phyloP scores from a whole-genome alignment of 106 monocot genomes.

The Xerophyta viscosa region DNA sequence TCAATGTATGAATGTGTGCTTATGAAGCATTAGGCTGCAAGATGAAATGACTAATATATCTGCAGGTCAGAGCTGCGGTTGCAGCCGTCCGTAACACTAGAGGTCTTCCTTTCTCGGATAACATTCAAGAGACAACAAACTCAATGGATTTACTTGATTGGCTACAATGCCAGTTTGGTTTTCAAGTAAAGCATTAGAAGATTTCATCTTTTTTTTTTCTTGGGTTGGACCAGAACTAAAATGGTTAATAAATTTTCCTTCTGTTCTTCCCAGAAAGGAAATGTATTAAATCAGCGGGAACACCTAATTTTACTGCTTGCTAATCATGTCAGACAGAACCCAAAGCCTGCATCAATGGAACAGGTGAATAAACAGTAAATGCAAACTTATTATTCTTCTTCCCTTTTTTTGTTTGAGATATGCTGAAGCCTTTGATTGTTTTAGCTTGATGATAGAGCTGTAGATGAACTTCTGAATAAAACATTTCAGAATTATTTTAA shows the following conservation, averaged over 20 bases:
- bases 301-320: slow-evolving; percentile 74
- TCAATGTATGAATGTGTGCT: too few relatives aligned
- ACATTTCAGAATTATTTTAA: slow-evolving; percentile 54
- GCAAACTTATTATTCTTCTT: too few relatives aligned
- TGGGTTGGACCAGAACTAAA: too few relatives aligned
- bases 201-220: too few relatives aligned
- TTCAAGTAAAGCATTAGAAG: slow-evolving; percentile 76
- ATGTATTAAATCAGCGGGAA: slow-evolving; percentile 77
- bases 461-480: slow-evolving; percentile 55
- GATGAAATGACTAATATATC: too few relatives aligned
- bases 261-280: slow-evolving; percentile 45
- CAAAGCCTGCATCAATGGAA: slow-evolving; percentile 37
- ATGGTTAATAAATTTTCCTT: background rate
- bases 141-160: slow-evolving; percentile 50
- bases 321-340: slow-evolving; percentile 54
- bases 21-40: too few relatives aligned
- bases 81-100: slow-evolving; percentile 44
- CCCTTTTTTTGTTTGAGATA: slow-evolving; percentile 1
- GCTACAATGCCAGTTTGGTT: slow-evolving; percentile 71
- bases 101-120: slow-evolving; percentile 44
- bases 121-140: slow-evolving; percentile 12
- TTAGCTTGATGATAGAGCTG: slow-evolving; percentile 79
- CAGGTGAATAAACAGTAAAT: slow-evolving; percentile 38
- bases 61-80: slow-evolving; percentile 69
- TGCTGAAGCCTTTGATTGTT: slow-evolving; percentile 2